Base-by-base conservation (phyloP, 768 basidiomycete genomes). In the Scleroderma citrinum region DNA sequence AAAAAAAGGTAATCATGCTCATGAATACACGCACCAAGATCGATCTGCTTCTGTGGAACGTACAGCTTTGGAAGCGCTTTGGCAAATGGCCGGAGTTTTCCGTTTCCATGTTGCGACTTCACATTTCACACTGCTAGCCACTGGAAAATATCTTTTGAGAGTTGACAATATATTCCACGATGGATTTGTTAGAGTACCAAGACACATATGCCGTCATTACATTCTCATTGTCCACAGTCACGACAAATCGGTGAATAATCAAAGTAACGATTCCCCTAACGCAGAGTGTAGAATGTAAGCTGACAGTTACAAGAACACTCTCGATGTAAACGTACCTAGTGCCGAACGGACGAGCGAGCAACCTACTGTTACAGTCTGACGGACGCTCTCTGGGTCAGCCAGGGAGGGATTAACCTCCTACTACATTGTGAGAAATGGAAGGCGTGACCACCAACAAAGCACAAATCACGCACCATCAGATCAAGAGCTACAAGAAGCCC, bases 341-440 rank as follows among this genome's bases (percentile, higher is more conserved):
- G 92, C 90, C 29, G 86, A 73, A 26, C 92, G 77, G 24, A 91
- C 81, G 38, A 95, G 73, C 31, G 88, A 92, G 61, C 92, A 90
- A 6, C 92, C 92, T 23, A 94, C 82, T 16, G 89, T 83, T 23
- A 99, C 85, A 0, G 96, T 99, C 70, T 94, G 84, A 56, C 81
- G 69, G 8, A 87, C 94, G 30, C 83, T 83, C 41, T 73, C 75
- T 39, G 72, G 74, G 58, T 93, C 91, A 13, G 76, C 80, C 16
- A 99, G 76, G 0, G 90, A 87, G n/a, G 96, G 96, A 65, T 98
- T 98, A 51, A 99, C 95, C 69, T 99, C 92, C 89, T 92, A 61
- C 51, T 55, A 48, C 26, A 47, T 20, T 37, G 24, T 61, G 29
- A 64, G 57, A 6, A 23, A 10, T 30, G 4, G 20, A 31, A 31